Base-by-base conservation (phyloP, 225 moss, liverwort and hornwort genomes). In the Thuidium tamariscinum region DNA sequence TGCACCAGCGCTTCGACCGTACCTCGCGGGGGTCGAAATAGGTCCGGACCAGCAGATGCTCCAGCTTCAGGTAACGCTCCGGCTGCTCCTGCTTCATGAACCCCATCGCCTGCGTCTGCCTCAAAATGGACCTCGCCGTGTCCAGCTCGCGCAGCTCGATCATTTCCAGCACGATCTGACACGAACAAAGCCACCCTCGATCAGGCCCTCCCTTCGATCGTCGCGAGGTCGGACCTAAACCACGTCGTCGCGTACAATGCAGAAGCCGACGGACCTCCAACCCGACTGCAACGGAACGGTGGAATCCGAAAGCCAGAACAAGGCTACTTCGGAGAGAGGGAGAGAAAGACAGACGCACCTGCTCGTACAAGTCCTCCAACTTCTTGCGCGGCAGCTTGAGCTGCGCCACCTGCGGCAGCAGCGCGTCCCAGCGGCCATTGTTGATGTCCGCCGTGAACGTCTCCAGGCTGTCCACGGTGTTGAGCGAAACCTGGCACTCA, bases 21-120 rank as follows among this genome's bases (percentile, higher is more conserved):
- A 98, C 98, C 98, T 98, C 98, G 18, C 98, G 97, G 36, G 98
- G 96, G 73, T 99, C 98, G 85, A 99, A 99, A 82, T 97, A 99
- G 37, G 98, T 99, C 80, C 97, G 95, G 72, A 97, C 98, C 76
- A 99, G 92, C 85, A 99, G 97, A 88, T 99, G 97, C 90, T 99
- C 98, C 82, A 99, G 93, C 89, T 94, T 95, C 65, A 99, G 93
- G 79, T 99, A 99, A 10, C 97, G 97, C 94, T 99, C 98, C 57
- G 98, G 98, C 86, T 99, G 98, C 67, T 99, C 98, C 92, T 98
- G 97, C 87, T 98, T 98, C 98, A 99, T 99, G 61, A 99, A 96
- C 70, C 97, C 95, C 98, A 99, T 99, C 52, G 98, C 98, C 81
- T 99, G 98, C 68, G 97, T 99, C 90, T 99, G 98, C 83, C 98